Evolutionary conservation across 768 basidiomycete species (phyloP).

Genomic region (Sporobolomyces phaffii): DNA sequence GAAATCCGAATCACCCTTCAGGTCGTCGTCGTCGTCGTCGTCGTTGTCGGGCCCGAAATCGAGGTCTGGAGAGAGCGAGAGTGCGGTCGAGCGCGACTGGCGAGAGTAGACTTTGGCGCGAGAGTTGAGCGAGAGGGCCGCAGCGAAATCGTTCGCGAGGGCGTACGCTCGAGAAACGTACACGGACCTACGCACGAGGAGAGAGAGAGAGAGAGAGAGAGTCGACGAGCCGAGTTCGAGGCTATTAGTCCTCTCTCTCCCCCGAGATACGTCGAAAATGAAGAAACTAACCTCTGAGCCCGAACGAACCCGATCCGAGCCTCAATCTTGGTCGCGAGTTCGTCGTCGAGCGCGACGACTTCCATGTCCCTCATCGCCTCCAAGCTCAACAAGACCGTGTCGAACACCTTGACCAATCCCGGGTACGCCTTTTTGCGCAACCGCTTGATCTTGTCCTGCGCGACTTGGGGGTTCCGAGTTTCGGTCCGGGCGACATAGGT

Average conservation of each 20-base stretch:
- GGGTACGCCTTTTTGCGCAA: constrained; percentile 71
- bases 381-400: constrained; percentile 76
- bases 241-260: too few species aligned
- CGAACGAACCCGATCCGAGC: constrained; percentile 56
- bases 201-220: background rate
- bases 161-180: constrained; percentile 72
- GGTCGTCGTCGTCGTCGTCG: constrained; percentile 30
- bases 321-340: constrained; percentile 71
- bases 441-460: constrained; percentile 49
- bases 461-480: constrained; percentile 42
- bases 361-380: constrained; percentile 75
- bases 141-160: constrained; percentile 55
- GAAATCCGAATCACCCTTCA: constrained; percentile 44
- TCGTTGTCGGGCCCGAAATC: background rate
- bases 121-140: constrained; percentile 65
- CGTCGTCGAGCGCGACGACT: constrained; percentile 80
- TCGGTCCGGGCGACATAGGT: constrained; percentile 37
- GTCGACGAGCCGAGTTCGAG: too few species aligned
- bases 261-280: too few species aligned
- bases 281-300: constrained; percentile 58
- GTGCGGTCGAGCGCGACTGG: constrained; percentile 56
- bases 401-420: constrained; percentile 75
- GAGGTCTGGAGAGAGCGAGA: constrained; percentile 47
- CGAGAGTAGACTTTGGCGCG: constrained; percentile 68
- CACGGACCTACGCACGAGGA: constrained; percentile 54